Conservation (phyloP, 2,329 filamentous ascomycete genomes). For the Beauveria asiatica region DNA sequence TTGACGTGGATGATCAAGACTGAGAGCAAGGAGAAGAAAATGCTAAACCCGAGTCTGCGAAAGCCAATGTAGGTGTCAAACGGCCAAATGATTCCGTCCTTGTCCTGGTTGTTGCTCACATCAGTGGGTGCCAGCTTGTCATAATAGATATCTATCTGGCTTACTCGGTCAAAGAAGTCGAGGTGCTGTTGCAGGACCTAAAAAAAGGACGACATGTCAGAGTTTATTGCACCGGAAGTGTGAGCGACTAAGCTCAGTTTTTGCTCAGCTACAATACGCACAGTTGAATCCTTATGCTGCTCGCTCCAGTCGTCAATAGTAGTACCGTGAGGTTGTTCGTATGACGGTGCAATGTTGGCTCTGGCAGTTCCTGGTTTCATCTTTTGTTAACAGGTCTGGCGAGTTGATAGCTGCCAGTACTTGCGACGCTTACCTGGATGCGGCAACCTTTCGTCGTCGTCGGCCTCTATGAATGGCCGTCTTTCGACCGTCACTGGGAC, state of each 20-base stretch:
- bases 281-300: slow-evolving; percentile 25
- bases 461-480: slow-evolving; percentile 22
- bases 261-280: not conserved
- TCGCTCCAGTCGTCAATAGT: slow-evolving; percentile 23
- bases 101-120: slow-evolving; percentile 17
- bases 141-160: not conserved
- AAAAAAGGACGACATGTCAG: not conserved
- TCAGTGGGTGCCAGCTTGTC: slow-evolving; percentile 16
- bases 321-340: slow-evolving; percentile 26
- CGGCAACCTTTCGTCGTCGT: slow-evolving; percentile 18
- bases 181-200: not conserved
- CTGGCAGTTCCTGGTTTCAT: slow-evolving; percentile 23
- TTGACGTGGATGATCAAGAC: slow-evolving; percentile 31
- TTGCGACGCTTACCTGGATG: slow-evolving; percentile 13
- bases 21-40: slow-evolving; percentile 30
- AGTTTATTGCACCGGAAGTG: too few species aligned
- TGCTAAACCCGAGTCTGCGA: slow-evolving; percentile 25
- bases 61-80: slow-evolving; percentile 32
- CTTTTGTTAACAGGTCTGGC: not conserved
- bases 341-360: slow-evolving; percentile 27
- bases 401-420: not conserved
- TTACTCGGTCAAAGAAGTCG: not conserved
- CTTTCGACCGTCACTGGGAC: slow-evolving; percentile 21
- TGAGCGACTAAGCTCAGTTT: too few species aligned
- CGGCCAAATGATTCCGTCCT: slow-evolving; percentile 31